Evolutionary conservation across 1,284 basidiomycete genomes (phyloP), one percentile per base, ranked within the genome.

Genomic region (Singerocomus inundabilis): DNA sequence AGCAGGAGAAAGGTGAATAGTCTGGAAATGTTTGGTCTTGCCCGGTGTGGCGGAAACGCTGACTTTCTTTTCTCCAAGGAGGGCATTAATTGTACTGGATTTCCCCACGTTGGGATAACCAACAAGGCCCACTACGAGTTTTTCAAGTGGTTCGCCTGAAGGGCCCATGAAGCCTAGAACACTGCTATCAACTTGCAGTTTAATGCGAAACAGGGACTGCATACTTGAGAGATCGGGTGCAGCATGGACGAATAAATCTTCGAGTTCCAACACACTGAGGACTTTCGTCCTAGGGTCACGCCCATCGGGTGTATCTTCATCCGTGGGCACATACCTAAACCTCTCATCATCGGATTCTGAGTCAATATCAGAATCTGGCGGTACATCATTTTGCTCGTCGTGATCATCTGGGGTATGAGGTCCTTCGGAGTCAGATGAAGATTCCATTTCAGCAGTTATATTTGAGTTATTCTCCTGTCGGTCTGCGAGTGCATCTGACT

Each of bases 81-180:
- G 80, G 18, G 94, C 93, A 69, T 99, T 99, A 70, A 99, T 98
- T 9, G 98, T 86, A 55, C 89, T 93, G 1, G 93, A 96, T 71
- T 99, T 99, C 25, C 96, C 97, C 38, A 99, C 96, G 65, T 99
- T 99, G 1, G 96, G 96, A 66, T 98, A 97, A n/a, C 97, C 96
- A 40, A 99, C 93, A 21, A 99, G 84, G 9, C 96, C 97, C 46
- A 99, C 88, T 28, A 89, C 84, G 4, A 98, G 79, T 67, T 85
- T 93, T 25, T 77, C 69, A 0, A 82, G 79, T 11, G 76, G 71
- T 44, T 81, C 76, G 12, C 86, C 85, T n/a, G 74, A 75, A 1
- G 77, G 69, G 43, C 84, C 81, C 13, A 77, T 72, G 60, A 94
- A 93, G 31, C 72, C 91, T 91, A 33, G 13, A 36, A 30, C 12